Base-by-base conservation (phyloP, 2,329 filamentous ascomycete genomes). In the Didymella exigua region DNA sequence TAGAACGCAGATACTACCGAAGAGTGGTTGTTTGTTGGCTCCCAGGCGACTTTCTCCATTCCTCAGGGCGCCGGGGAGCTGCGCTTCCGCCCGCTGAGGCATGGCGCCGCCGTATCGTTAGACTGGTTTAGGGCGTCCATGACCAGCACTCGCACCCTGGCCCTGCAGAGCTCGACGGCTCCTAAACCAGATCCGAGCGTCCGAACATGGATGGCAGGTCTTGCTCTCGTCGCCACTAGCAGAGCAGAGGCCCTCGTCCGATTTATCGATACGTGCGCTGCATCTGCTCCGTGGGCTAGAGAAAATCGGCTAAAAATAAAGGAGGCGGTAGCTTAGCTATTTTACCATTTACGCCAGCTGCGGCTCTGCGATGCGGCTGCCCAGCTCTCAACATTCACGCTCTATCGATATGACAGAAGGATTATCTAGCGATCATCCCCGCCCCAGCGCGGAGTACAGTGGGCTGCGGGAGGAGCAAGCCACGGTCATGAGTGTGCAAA, bases 41-140 rank as follows among this genome's bases (percentile, higher is more conserved):
- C 43, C 54, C 57, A 55, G 60, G 62, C 61, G 59, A 60, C 49
- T 58, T 58, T 59, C 63, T 56, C 56, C 56, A 65, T 66, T 59
- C 58, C 66, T 58, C 61, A 59, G 55, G 54, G 46, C 53, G 36
- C 47, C 49, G 53, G 56, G 56, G 31, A 43, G 55, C 36, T 53
- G 51, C 58, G 42, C 44, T 40, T 34, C 49, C n/a, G 36, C 54
- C 45, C 49, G 33, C 26, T 60, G 24, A 34, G 63, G 65, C 33
- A 42, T 57, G 52, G 63, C 14, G 53, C 21, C 23, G 46, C 42
- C 34, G 56, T 56, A 54, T 49, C 6, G 46, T 29, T 65, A 68
- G 50, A 43, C 49, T 27, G 30, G 13, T 45, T 64, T 64, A 62
- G 63, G 10, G 6, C 27, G 19, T 19, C 7, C 19, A 5, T 36